Evolutionary conservation across 352 stramenopile genomes (phyloP).

Genomic region (Paralagenidium karlingii): DNA sequence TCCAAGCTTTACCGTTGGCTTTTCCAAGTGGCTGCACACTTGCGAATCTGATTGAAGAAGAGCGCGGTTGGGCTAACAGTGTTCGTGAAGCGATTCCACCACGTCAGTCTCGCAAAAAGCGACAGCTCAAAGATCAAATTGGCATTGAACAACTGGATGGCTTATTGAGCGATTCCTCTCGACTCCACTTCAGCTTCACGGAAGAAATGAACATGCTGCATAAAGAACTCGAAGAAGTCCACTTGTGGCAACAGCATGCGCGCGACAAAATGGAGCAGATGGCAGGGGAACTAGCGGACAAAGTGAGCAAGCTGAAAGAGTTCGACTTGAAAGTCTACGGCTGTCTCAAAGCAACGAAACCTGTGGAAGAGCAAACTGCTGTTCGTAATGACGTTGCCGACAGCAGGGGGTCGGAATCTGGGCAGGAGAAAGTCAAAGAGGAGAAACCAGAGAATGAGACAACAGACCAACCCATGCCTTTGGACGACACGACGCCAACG

Average conservation of each 20-base stretch:
- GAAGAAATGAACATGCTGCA: constrained; percentile 61
- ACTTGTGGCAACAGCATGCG: constrained; percentile 45
- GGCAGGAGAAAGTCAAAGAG: no score
- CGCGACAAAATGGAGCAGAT: constrained; percentile 27
- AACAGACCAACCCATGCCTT: not conserved
- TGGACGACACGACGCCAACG: not conserved
- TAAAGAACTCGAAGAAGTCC: constrained; percentile 62
- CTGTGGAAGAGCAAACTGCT: no score
- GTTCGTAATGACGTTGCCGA: no score
- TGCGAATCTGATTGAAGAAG: constrained; percentile 31
- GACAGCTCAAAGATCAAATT: constrained; percentile 43
- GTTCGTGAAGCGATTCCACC: constrained; percentile 63
- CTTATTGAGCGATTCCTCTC: constrained; percentile 40
- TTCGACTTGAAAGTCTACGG: constrained; percentile 52
- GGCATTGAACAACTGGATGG: constrained; percentile 37
- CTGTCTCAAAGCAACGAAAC: constrained; percentile 44
- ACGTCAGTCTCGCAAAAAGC: constrained; percentile 70
- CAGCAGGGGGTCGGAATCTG: no score
- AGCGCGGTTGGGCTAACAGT: constrained; percentile 51
- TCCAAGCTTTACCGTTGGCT: constrained; percentile 52
- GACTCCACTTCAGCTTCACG: constrained; percentile 55
- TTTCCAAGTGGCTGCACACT: constrained; percentile 60
- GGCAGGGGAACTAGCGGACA: constrained; percentile 17
- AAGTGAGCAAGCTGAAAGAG: constrained; percentile 31
- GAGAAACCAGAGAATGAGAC: not conserved